Percentiles rank a stretch among this genome's conserved stretches.
phyloP scores from a whole-genome alignment of 225 moss, liverwort and hornwort species.

The Marchantia polymorpha region DNA sequence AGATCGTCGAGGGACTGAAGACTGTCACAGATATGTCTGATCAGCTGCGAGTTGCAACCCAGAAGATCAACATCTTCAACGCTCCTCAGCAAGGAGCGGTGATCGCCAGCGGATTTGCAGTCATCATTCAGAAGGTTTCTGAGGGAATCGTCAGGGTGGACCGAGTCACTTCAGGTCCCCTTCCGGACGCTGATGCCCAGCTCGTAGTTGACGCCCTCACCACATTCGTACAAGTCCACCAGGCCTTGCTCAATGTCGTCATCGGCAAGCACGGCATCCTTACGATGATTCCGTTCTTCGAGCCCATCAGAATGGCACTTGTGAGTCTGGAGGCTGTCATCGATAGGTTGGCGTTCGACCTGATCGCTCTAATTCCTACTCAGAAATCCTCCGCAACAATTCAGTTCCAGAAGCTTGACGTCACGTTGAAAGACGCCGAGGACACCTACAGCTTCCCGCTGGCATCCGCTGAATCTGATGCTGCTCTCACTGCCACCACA shows the following conservation, averaged over 20 bases:
- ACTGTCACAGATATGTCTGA: neutral
- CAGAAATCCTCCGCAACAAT: no score
- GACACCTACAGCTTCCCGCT: conserved; percentile 3
- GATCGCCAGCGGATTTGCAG: conserved; percentile 15
- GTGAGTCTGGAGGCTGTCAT: no score
- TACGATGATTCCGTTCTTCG: no score
- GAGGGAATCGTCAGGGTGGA: neutral
- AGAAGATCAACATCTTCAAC: neutral
- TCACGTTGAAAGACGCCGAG: no score
- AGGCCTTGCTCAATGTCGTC: neutral
- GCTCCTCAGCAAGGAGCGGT: neutral
- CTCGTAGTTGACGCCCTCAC: conserved; percentile 22
- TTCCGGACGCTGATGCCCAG: conserved; percentile 28
- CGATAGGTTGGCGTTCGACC: no score
- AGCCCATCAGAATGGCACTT: no score
- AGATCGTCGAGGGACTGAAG: no score
- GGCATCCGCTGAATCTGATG: neutral
- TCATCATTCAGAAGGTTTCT: conserved; percentile 24
- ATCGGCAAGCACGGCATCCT: no score
- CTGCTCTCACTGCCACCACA: neutral
- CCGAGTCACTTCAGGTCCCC: conserved; percentile 16
- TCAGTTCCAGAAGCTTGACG: no score
- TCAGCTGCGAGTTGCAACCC: neutral
- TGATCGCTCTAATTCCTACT: no score
- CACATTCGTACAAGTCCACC: conserved; percentile 17